Evolutionary conservation across 768 basidiomycete genomes (phyloP).

Genomic region (Amyloporia xantha): DNA sequence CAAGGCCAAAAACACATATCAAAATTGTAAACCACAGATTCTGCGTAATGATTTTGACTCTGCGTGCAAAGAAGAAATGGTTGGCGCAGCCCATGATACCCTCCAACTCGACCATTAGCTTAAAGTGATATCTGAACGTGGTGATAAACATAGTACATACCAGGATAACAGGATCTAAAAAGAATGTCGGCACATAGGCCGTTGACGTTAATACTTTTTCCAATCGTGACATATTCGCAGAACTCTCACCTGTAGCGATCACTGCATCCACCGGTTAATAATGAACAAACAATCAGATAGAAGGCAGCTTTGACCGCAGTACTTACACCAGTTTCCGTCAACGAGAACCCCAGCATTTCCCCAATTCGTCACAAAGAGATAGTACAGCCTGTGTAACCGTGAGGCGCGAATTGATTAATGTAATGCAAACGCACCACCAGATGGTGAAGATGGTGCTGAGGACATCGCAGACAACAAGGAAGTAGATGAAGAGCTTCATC

Average conservation of each 20-base stretch:
- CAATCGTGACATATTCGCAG: background rate
- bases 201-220: background rate
- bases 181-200: background rate
- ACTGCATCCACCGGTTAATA: background rate
- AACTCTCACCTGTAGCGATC: conserved; percentile 1
- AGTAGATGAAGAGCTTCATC: background rate
- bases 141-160: background rate
- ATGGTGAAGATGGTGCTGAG: background rate
- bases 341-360: background rate
- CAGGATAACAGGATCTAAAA: background rate
- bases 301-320: too few relatives aligned
- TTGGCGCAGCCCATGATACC: background rate
- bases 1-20: background rate
- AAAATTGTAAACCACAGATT: background rate
- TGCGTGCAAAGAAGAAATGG: conserved; percentile 2
- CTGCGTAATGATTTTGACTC: background rate
- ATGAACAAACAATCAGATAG: background rate
- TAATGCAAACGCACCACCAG: background rate
- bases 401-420: background rate
- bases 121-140: background rate
- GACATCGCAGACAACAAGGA: background rate
- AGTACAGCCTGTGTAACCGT: background rate
- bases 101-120: background rate
- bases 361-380: background rate
- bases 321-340: background rate